Conservation (phyloP, 2,329 filamentous ascomycete species). For the Penicillium aurantiogriseum region DNA sequence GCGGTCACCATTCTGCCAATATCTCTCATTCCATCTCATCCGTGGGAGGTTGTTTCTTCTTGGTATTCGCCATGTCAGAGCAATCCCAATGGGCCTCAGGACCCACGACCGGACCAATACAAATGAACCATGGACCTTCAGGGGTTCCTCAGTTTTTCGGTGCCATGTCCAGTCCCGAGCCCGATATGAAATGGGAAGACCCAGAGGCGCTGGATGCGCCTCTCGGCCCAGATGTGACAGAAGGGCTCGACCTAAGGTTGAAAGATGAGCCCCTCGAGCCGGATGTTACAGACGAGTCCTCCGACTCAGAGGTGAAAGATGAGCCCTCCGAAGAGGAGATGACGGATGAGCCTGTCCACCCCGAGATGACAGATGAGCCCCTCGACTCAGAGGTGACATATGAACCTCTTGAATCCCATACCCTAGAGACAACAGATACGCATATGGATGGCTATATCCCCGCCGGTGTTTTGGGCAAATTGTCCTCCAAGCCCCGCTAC, state of each 20-base stretch:
- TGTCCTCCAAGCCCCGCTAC: slow-evolving; percentile 8
- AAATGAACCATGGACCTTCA: neutral
- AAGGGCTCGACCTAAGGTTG: neutral
- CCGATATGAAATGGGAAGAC: neutral
- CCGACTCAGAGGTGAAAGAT: neutral
- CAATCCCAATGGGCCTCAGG: too few species aligned
- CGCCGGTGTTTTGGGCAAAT: slow-evolving; percentile 32
- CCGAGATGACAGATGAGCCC: neutral
- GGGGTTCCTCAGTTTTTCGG: neutral
- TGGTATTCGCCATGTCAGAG: neutral
- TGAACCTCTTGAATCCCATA: neutral
- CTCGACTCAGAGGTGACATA: neutral
- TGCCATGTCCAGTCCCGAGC: neutral
- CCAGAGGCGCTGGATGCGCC: neutral
- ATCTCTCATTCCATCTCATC: neutral
- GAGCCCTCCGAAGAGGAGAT: neutral
- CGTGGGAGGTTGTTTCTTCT: neutral
- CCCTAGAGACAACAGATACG: neutral
- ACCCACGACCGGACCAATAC: neutral
- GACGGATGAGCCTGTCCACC: neutral
- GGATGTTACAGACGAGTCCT: neutral
- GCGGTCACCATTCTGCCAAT: slow-evolving; percentile 4
- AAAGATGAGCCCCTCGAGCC: too few species aligned
- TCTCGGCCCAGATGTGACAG: neutral
- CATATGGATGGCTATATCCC: slow-evolving; percentile 19